phyloP scores from a whole-genome alignment of 176 grass and related monocot genomes.

The Aegilops umbellulata region DNA sequence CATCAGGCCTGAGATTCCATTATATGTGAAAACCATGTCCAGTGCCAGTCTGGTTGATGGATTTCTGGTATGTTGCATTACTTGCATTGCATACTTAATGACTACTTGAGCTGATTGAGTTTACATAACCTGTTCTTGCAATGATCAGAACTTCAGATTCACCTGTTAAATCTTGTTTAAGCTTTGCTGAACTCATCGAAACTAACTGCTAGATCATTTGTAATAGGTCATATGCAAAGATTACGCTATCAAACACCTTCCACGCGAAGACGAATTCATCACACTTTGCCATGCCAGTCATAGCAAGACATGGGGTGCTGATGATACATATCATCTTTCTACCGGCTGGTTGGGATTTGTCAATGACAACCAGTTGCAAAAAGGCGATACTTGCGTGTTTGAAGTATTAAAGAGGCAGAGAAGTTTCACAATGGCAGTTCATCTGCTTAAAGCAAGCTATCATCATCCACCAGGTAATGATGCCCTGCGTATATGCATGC shows the following conservation, averaged over 20 bases:
- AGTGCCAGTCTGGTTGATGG: background rate
- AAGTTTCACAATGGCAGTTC: constrained; percentile 6
- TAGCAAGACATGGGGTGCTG: background rate
- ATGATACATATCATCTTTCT: background rate
- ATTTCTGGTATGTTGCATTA: constrained; percentile 4
- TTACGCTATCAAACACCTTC: constrained; percentile 27
- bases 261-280: background rate
- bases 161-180: background rate
- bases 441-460: constrained; percentile 8
- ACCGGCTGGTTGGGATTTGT: constrained; percentile 23
- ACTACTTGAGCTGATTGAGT: background rate
- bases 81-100: background rate
- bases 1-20: background rate
- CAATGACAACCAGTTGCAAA: background rate
- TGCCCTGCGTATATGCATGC: background rate
- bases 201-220: background rate
- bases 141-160: background rate
- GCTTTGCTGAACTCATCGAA: background rate
- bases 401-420: constrained; percentile 6
- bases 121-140: background rate
- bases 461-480: background rate
- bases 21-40: background rate
- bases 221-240: constrained; percentile 15
- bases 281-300: background rate
- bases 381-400: constrained; percentile 29